Percentiles rank a stretch among this genome's conserved stretches.
phyloP scores from a whole-genome alignment of 345 rosid species.

The Trapa incisa region DNA sequence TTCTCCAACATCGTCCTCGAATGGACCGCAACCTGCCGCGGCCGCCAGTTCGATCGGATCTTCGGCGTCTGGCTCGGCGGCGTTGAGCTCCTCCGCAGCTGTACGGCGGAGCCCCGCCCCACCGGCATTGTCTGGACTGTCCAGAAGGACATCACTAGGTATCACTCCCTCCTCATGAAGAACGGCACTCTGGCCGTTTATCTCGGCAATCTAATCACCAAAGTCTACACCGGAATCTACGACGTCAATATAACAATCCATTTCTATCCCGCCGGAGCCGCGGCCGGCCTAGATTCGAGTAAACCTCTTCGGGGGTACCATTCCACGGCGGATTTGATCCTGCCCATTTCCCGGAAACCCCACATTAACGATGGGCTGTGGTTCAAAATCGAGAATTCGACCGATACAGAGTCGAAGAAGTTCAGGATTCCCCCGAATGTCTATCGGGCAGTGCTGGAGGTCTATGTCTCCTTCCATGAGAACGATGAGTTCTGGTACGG shows the following conservation, averaged over 20 bases:
- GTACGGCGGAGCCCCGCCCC: constrained; percentile 72
- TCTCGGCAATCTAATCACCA: constrained; percentile 53
- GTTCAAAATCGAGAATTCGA: constrained; percentile 54
- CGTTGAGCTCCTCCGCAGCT: constrained; percentile 85
- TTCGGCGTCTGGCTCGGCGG: constrained; percentile 85
- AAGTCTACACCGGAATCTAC: constrained; percentile 68
- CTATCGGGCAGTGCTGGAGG: constrained; percentile 78
- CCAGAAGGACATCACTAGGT: constrained; percentile 69
- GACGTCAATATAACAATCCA: constrained; percentile 52
- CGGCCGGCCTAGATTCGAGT: background rate
- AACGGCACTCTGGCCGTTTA: constrained; percentile 48
- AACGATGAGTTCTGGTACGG: constrained; percentile 82
- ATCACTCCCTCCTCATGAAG: constrained; percentile 50
- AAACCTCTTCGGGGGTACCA: constrained; percentile 10
- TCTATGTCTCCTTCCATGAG: constrained; percentile 87
- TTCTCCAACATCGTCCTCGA: constrained; percentile 69
- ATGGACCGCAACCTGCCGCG: constrained; percentile 63
- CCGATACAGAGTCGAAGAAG: constrained; percentile 33
- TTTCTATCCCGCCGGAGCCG: constrained; percentile 39
- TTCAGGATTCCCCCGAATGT: constrained; percentile 56
- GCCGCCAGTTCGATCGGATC: constrained; percentile 75
- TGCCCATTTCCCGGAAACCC: constrained; percentile 57
- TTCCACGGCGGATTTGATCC: constrained; percentile 57
- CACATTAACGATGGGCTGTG: constrained; percentile 75
- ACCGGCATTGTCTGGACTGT: constrained; percentile 74